These are phyloP conservation scores for Entomortierella lignicola DNA, from an alignment of 192 early-diverging fungal genomes.

Conservation along the genomic window DNA sequence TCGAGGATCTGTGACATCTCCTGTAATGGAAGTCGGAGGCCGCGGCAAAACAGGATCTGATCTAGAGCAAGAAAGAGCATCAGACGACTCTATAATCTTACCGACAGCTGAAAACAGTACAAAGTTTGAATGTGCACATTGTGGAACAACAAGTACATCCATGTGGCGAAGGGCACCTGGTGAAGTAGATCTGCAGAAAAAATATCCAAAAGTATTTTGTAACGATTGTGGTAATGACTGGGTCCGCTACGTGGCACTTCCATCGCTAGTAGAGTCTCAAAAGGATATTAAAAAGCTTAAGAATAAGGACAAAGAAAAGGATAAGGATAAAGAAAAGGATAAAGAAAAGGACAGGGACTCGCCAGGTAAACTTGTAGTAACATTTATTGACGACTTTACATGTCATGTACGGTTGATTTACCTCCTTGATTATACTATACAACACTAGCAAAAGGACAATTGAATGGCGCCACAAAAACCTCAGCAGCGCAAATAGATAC, in stretches of 20 bases:
- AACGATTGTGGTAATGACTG: conserved; percentile 68
- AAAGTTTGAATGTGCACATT: conserved; percentile 56
- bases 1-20: conserved; percentile 29
- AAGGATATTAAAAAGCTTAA: conserved; percentile 38
- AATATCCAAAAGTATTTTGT: conserved; percentile 56
- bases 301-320: conserved; percentile 21
- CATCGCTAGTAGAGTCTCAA: conserved; percentile 31
- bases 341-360: conserved; percentile 16
- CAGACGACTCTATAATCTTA: conserved; percentile 50
- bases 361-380: background rate
- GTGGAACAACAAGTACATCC: conserved; percentile 38
- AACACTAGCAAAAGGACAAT: conserved; percentile 15
- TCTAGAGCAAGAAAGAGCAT: conserved; percentile 10
- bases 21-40: conserved; percentile 21
- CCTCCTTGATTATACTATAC: background rate
- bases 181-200: conserved; percentile 55
- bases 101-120: conserved; percentile 27
- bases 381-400: no score
- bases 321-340: conserved; percentile 9
- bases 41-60: conserved; percentile 51
- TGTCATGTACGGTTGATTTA: background rate
- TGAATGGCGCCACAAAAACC: conserved; percentile 6
- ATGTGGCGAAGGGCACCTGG: conserved; percentile 57
- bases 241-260: conserved; percentile 65
- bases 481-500: conserved; percentile 8